A percentile compares a stretch with the other conserved stretches of the same genome.
Conservation (phyloP, 805 yeast genomes). For the Wickerhamomyces bovis region DNA sequence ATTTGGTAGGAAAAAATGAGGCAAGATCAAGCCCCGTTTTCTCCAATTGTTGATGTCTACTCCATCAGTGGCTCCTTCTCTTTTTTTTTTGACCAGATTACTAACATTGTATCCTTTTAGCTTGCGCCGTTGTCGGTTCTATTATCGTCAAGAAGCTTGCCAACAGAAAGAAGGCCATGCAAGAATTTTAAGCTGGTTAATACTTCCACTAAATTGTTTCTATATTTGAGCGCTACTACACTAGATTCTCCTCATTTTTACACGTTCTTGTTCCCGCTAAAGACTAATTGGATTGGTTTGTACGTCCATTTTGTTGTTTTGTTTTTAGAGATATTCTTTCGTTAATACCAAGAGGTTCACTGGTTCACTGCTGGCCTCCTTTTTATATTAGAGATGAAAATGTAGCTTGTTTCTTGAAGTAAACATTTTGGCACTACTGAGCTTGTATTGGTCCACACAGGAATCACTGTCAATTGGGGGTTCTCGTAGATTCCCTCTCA, state of each 20-base stretch:
- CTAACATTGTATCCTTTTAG: slow-evolving; percentile 6
- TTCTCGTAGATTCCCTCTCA: no score
- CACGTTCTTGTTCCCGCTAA: background rate
- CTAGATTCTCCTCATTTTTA: background rate
- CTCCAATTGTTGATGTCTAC: no score
- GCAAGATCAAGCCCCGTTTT: no score
- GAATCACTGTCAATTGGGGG: no score
- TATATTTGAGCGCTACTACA: background rate
- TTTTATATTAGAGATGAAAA: background rate
- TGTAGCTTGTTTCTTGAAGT: no score
- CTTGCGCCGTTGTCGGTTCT: slow-evolving; percentile 11
- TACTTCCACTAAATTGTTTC: no score
- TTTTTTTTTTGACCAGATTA: no score
- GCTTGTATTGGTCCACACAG: no score
- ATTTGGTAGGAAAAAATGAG: no score
- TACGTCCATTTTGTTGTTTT: background rate
- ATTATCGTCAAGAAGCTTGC: slow-evolving; percentile 8
- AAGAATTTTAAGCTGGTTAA: slow-evolving; percentile 16
- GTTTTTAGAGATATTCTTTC: slow-evolving; percentile 1
- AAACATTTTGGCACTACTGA: no score
- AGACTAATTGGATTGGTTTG: no score
- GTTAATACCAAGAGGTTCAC: background rate
- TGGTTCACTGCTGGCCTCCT: background rate
- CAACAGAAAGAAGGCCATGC: slow-evolving; percentile 22
- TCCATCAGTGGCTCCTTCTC: no score